Percentiles rank a stretch among this genome's conserved stretches.
phyloP scores from a whole-genome alignment of 2,329 filamentous ascomycete genomes.

The Fusarium sublunatum region DNA sequence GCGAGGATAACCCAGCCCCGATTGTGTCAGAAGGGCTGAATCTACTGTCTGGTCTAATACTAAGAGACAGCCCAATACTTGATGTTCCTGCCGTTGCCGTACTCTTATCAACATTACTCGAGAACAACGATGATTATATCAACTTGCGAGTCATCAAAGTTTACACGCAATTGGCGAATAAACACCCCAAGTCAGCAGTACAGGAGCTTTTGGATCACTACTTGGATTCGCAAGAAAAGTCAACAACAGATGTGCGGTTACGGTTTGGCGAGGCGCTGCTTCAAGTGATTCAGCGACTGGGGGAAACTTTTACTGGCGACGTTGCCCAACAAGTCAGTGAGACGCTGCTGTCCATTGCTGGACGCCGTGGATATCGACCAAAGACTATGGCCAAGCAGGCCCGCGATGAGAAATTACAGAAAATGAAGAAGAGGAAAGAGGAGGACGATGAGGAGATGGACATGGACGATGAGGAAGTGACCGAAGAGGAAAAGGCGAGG shows the following conservation, averaged over 20 bases:
- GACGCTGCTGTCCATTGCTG: conserved; percentile 71
- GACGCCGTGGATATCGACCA: conserved; percentile 69
- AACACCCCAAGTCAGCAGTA: conserved; percentile 71
- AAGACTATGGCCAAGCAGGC: conserved; percentile 69
- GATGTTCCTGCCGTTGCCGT: conserved; percentile 75
- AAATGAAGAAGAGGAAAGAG: conserved; percentile 60
- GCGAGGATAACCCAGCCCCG: conserved; percentile 70
- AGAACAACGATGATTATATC: conserved; percentile 77
- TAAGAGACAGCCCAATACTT: conserved; percentile 65
- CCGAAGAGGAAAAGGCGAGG: conserved; percentile 57
- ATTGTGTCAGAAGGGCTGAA: conserved; percentile 74
- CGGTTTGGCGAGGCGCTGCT: conserved; percentile 75
- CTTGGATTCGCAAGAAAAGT: conserved; percentile 70
- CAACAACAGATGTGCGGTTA: conserved; percentile 70
- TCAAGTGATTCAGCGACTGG: conserved; percentile 71
- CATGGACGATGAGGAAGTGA: conserved; percentile 62
- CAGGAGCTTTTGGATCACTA: conserved; percentile 75
- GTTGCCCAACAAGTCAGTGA: conserved; percentile 64
- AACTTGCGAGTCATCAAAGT: conserved; percentile 75
- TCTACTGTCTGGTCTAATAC: conserved; percentile 68
- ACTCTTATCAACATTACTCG: conserved; percentile 71
- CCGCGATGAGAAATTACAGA: conserved; percentile 60
- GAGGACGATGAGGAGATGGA: conserved; percentile 60
- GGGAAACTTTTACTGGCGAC: conserved; percentile 66
- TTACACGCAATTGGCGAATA: conserved; percentile 69